Evolutionary conservation across 495 filamentous ascomycete genomes (phyloP).

Genomic region (Aspergillus sparsus): DNA sequence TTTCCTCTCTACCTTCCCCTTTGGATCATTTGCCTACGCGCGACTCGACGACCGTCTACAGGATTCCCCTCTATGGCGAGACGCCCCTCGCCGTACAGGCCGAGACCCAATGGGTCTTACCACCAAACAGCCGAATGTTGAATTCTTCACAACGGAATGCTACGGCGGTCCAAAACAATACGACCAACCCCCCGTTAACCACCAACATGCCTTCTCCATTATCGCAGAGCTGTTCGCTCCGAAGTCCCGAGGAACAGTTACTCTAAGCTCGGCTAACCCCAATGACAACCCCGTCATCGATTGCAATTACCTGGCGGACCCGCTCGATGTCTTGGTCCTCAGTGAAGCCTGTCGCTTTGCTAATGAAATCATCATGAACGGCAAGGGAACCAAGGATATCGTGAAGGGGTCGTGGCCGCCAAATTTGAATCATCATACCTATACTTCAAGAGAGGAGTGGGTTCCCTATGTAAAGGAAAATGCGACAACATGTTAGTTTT

Average conservation of each 20-base stretch:
- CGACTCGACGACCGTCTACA: constrained; percentile 51
- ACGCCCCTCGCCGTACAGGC: constrained; percentile 40
- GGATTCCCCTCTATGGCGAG: constrained; percentile 44
- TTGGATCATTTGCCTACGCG: constrained; percentile 56
- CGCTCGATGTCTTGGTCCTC: constrained; percentile 50
- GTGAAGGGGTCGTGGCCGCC: constrained; percentile 56
- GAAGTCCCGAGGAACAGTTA: constrained; percentile 45
- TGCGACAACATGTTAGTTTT: constrained; percentile 50
- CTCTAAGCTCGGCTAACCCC: constrained; percentile 37
- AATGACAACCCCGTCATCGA: constrained; percentile 47
- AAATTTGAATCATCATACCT: constrained; percentile 45
- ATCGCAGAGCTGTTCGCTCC: constrained; percentile 45
- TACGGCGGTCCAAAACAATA: constrained; percentile 56
- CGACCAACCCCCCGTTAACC: constrained; percentile 42
- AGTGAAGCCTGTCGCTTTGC: constrained; percentile 52
- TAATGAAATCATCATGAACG: constrained; percentile 56
- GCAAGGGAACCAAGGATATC: constrained; percentile 55
- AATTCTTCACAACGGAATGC: constrained; percentile 55
- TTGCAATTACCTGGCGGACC: constrained; percentile 51
- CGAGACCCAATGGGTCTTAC: constrained; percentile 55
- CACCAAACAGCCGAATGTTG: constrained; percentile 49
- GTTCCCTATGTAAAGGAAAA: constrained; percentile 49
- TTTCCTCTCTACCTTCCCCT: constrained; percentile 53
- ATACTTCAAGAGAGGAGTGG: constrained; percentile 52
- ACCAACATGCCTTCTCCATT: constrained; percentile 46